phyloP scores from a whole-genome alignment of 768 basidiomycete genomes.

The Kwoniella botswanensis region DNA sequence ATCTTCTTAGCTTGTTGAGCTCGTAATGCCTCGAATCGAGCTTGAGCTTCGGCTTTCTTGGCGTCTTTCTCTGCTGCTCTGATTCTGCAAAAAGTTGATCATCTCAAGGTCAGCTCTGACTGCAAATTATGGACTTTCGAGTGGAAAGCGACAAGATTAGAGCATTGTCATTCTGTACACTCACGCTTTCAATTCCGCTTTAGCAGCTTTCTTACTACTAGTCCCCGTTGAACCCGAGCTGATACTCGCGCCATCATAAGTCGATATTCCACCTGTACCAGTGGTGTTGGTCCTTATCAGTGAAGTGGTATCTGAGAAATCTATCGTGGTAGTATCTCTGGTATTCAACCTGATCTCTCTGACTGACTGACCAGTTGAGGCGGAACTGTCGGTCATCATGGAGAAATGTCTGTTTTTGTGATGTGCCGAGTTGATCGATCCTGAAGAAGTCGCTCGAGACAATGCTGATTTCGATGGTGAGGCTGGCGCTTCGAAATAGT shows the following conservation, averaged over 20 bases:
- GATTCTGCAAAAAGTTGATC: conserved; percentile 22
- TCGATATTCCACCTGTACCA: not conserved
- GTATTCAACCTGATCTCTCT: not conserved
- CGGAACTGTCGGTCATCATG: conserved; percentile 18
- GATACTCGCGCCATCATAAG: conserved; percentile 31
- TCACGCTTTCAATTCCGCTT: conserved; percentile 36
- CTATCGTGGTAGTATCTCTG: not conserved
- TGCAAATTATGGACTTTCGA: too few species aligned
- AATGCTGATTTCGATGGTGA: conserved; percentile 3
- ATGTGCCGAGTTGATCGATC: conserved; percentile 2
- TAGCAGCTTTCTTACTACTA: conserved; percentile 31
- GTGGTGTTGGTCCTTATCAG: conserved; percentile 12
- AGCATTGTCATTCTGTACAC: not conserved
- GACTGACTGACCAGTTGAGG: conserved; percentile 11
- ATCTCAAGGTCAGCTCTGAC: not conserved
- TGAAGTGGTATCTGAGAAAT: conserved; percentile 5
- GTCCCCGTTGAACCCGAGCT: conserved; percentile 40
- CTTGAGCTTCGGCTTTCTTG: conserved; percentile 39
- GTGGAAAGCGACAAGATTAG: too few species aligned
- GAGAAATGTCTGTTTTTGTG: conserved; percentile 13
- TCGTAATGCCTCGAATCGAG: conserved; percentile 39
- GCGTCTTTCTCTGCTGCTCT: conserved; percentile 38
- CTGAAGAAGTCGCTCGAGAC: conserved; percentile 9
- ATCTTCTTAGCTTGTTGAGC: conserved; percentile 37
- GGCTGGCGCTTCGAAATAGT: conserved; percentile 14